Evolutionary conservation across 2,329 filamentous ascomycete genomes (phyloP).

Genomic region (Aspergillus quadricinctus): DNA sequence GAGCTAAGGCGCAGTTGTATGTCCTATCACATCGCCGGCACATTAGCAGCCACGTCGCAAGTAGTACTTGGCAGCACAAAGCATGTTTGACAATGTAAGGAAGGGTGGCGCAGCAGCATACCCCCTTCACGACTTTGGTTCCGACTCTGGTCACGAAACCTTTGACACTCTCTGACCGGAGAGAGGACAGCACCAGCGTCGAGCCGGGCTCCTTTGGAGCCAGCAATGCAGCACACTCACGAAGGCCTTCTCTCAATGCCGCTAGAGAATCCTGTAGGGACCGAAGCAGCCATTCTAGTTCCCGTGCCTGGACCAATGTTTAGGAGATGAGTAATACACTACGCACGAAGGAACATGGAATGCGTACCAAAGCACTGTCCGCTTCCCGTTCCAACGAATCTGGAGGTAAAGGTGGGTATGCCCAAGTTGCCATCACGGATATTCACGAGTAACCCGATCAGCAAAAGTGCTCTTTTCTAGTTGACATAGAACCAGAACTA

Average conservation of each 20-base stretch:
- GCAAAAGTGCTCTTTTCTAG: not conserved
- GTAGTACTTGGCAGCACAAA: not conserved
- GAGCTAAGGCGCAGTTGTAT: slow-evolving; percentile 67
- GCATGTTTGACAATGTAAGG: not conserved
- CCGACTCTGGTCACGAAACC: slow-evolving; percentile 87
- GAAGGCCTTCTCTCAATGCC: slow-evolving; percentile 65
- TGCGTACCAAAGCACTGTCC: slow-evolving; percentile 48
- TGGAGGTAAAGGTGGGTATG: slow-evolving; percentile 55
- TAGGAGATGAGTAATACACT: not conserved
- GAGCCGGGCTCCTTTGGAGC: slow-evolving; percentile 79
- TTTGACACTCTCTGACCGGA: slow-evolving; percentile 84
- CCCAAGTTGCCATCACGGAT: slow-evolving; percentile 54
- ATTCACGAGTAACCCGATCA: not conserved
- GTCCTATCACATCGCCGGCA: slow-evolving; percentile 47
- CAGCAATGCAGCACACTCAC: slow-evolving; percentile 84
- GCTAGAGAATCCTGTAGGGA: slow-evolving; percentile 59
- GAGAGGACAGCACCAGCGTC: slow-evolving; percentile 83
- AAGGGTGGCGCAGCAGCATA: slow-evolving; percentile 42
- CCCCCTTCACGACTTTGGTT: slow-evolving; percentile 85
- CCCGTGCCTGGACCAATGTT: slow-evolving; percentile 43
- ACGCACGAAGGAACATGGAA: not conserved
- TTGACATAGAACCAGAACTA: not conserved
- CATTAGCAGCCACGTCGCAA: slow-evolving; percentile 1
- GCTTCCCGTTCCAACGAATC: slow-evolving; percentile 50
- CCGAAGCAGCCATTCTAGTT: slow-evolving; percentile 61